phyloP scores from a whole-genome alignment of 225 moss, liverwort and hornwort genomes.

The Ulota crispa region DNA sequence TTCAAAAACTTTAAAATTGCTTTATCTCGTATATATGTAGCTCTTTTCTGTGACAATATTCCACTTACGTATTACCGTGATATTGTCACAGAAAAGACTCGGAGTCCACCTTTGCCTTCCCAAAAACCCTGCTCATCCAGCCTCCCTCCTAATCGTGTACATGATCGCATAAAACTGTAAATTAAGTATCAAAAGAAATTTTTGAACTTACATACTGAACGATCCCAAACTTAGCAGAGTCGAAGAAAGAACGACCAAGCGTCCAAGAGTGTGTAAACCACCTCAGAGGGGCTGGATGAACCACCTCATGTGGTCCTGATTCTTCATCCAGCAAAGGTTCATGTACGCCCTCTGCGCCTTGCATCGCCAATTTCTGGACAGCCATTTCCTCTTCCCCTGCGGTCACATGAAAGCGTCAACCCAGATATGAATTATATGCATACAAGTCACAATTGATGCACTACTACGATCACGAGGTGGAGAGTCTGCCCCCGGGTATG shows the following conservation, averaged over 20 bases:
- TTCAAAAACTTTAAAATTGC: too few species aligned
- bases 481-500: too few species aligned
- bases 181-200: neutral
- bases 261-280: constrained; percentile 63
- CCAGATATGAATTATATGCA: neutral
- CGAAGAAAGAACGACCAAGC: constrained; percentile 75
- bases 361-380: constrained; percentile 65
- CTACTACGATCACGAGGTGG: neutral
- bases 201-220: constrained; percentile 79
- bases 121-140: too few species aligned
- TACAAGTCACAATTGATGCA: neutral
- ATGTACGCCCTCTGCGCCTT: constrained; percentile 53
- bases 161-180: neutral
- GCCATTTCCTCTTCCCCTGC: constrained; percentile 84
- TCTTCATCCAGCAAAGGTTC: constrained; percentile 71
- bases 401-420: constrained; percentile 17
- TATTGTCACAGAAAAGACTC: too few species aligned
- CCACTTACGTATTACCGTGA: too few species aligned
- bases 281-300: constrained; percentile 74
- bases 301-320: constrained; percentile 45
- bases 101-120: too few species aligned
- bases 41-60: too few species aligned
- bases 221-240: constrained; percentile 86
- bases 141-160: neutral
- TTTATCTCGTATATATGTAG: too few species aligned